These are phyloP conservation scores for Fonsecaea nubica DNA, from an alignment of 2,329 filamentous ascomycete species.

Conservation along the genomic window DNA sequence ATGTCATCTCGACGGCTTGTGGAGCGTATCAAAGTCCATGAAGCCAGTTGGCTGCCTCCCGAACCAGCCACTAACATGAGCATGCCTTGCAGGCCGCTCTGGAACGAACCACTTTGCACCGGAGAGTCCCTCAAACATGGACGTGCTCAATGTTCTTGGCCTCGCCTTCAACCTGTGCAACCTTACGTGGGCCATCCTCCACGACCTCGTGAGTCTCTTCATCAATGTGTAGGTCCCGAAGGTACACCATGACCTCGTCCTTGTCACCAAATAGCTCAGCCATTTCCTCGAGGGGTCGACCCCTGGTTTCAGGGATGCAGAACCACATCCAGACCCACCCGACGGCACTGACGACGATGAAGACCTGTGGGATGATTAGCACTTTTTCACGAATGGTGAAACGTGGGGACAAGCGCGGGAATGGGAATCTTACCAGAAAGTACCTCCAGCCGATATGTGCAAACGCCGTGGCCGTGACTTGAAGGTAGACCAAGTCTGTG, in stretches of 20 bases:
- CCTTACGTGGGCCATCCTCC: too few species aligned
- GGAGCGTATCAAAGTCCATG: too few species aligned
- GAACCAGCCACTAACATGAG: too few species aligned
- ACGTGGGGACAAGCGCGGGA: neutral
- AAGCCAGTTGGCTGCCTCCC: too few species aligned
- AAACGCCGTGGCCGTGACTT: slow-evolving; percentile 43
- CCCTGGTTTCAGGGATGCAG: slow-evolving; percentile 40
- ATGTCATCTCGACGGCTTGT: too few species aligned
- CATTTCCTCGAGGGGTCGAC: slow-evolving; percentile 40
- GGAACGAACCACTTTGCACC: too few species aligned
- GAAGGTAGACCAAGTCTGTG: slow-evolving; percentile 40
- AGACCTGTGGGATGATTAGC: slow-evolving; percentile 4
- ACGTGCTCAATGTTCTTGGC: too few species aligned
- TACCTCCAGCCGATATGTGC: slow-evolving; percentile 44
- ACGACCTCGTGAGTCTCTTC: too few species aligned
- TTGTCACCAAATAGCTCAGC: slow-evolving; percentile 41
- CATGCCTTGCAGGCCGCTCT: too few species aligned
- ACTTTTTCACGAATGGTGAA: too few species aligned
- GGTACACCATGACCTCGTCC: neutral
- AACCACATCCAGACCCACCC: slow-evolving; percentile 22
- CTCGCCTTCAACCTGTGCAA: too few species aligned
- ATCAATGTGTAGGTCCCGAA: neutral
- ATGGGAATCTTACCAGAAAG: slow-evolving; percentile 36
- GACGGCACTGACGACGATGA: neutral
- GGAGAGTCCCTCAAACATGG: too few species aligned